Percentiles rank a stretch among this genome's conserved stretches.
phyloP scores from a whole-genome alignment of 768 basidiomycete genomes.

The Ephemerocybe angulata region DNA sequence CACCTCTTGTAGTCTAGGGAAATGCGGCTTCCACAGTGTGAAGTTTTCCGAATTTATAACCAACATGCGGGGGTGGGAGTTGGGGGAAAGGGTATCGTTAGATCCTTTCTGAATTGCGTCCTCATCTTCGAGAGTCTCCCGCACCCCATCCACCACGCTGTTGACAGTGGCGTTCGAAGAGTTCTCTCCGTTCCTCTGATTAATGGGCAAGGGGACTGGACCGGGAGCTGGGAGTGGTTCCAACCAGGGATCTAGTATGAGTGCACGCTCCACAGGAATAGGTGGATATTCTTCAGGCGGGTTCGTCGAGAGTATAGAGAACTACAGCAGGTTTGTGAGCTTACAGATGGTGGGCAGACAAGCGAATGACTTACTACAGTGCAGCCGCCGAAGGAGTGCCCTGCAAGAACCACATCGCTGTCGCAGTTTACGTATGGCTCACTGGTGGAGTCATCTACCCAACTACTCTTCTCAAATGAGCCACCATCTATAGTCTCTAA shows the following conservation, averaged over 20 bases:
- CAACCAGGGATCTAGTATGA: constrained; percentile 83
- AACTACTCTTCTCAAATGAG: constrained; percentile 37
- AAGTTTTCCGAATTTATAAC: constrained; percentile 78
- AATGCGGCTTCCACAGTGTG: constrained; percentile 78
- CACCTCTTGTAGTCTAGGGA: constrained; percentile 51
- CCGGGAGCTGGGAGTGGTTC: constrained; percentile 68
- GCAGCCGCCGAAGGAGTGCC: constrained; percentile 48
- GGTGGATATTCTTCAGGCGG: constrained; percentile 37
- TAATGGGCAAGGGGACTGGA: constrained; percentile 32
- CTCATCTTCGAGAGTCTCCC: constrained; percentile 8
- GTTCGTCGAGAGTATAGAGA: constrained; percentile 52
- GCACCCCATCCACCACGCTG: constrained; percentile 1
- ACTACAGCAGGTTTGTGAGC: constrained; percentile 31
- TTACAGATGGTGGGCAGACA: not conserved
- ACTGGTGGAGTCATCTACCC: constrained; percentile 29
- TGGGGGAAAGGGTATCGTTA: constrained; percentile 3
- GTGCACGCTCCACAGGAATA: constrained; percentile 53
- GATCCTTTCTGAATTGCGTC: constrained; percentile 8
- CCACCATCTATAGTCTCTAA: constrained; percentile 37
- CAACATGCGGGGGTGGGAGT: constrained; percentile 39
- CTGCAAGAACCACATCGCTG: constrained; percentile 36
- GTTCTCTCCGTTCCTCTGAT: not conserved
- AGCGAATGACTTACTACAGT: constrained; percentile 33
- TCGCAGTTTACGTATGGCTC: constrained; percentile 28
- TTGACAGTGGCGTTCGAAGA: not conserved